phyloP scores from a whole-genome alignment of 352 stramenopile genomes.

The Phytopythium helicoides region DNA sequence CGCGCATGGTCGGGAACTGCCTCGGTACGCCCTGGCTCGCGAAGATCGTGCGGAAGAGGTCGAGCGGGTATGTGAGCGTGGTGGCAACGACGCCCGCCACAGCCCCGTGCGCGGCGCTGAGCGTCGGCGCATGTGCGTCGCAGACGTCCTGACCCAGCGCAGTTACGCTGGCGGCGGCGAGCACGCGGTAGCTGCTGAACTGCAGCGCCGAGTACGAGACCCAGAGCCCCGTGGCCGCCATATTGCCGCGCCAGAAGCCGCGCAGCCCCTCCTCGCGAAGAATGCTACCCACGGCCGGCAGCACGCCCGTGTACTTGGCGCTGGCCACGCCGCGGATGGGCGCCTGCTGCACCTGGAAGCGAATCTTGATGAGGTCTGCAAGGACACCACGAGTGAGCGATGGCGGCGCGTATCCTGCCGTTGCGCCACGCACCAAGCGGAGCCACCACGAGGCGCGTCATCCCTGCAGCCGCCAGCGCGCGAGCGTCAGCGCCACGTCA shows the following conservation, averaged over 20 bases:
- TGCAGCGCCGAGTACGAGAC: constrained; percentile 81
- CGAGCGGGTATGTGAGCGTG: constrained; percentile 92
- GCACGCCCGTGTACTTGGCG: constrained; percentile 52
- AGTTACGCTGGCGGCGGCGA: constrained; percentile 16
- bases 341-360: constrained; percentile 76
- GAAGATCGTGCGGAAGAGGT: constrained; percentile 94
- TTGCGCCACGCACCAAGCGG: no score
- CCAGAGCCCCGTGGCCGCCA: constrained; percentile 75
- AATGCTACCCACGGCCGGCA: constrained; percentile 63
- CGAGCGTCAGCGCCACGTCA: no score
- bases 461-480: constrained; percentile 17
- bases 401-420: no score
- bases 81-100: constrained; percentile 87
- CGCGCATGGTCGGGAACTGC: constrained; percentile 72
- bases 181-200: constrained; percentile 62
- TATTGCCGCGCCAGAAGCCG: constrained; percentile 83
- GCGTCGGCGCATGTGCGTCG: constrained; percentile 18
- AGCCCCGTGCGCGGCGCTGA: constrained; percentile 84
- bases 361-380: constrained; percentile 83
- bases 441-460: constrained; percentile 67
- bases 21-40: constrained; percentile 88
- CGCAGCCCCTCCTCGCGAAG: constrained; percentile 76
- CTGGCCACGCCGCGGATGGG: constrained; percentile 22
- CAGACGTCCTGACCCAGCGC: constrained; percentile 21
- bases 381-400: no score